Percentiles rank a stretch among this genome's conserved stretches.
Conservation (phyloP, 108 stramenopile species). For the Cyclotella distinguenda region DNA sequence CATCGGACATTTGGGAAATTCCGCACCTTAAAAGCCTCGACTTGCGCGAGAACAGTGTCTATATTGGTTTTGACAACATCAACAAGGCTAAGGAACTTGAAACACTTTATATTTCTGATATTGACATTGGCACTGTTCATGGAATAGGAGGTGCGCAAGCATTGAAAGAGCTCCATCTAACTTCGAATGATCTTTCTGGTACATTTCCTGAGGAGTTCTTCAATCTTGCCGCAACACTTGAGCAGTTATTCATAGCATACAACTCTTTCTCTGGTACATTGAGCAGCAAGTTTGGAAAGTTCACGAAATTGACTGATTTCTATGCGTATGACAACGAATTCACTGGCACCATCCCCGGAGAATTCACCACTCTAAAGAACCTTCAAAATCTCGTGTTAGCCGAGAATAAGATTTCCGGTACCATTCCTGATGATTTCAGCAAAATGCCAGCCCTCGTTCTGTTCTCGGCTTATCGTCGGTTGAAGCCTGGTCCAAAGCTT, state of each 20-base stretch:
- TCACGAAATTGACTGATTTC: slow-evolving; percentile 55
- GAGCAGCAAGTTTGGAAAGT: slow-evolving; percentile 50
- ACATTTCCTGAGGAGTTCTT: slow-evolving; percentile 58
- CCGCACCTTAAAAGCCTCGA: slow-evolving; percentile 42
- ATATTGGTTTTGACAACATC: slow-evolving; percentile 51
- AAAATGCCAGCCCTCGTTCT: slow-evolving; percentile 50
- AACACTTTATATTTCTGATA: slow-evolving; percentile 46
- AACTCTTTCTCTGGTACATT: slow-evolving; percentile 66
- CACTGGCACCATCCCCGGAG: slow-evolving; percentile 56
- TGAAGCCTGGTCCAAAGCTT: slow-evolving; percentile 47
- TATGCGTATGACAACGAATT: slow-evolving; percentile 51
- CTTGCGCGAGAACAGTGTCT: slow-evolving; percentile 43
- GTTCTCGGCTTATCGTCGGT: slow-evolving; percentile 37
- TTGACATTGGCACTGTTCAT: slow-evolving; percentile 41
- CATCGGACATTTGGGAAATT: slow-evolving; percentile 52
- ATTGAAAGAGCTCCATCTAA: slow-evolving; percentile 52
- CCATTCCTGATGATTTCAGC: slow-evolving; percentile 53
- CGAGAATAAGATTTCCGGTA: slow-evolving; percentile 62
- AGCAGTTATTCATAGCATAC: slow-evolving; percentile 50
- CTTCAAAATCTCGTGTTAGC: slow-evolving; percentile 50
- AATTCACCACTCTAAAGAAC: slow-evolving; percentile 41
- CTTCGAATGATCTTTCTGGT: slow-evolving; percentile 44
- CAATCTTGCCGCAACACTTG: slow-evolving; percentile 38
- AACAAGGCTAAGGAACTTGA: slow-evolving; percentile 53
- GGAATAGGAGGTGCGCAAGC: slow-evolving; percentile 52